Evolutionary conservation across 2,329 filamentous ascomycete genomes (phyloP), one percentile per base, ranked within the genome.

Genomic region (Xylaria polymorpha): DNA sequence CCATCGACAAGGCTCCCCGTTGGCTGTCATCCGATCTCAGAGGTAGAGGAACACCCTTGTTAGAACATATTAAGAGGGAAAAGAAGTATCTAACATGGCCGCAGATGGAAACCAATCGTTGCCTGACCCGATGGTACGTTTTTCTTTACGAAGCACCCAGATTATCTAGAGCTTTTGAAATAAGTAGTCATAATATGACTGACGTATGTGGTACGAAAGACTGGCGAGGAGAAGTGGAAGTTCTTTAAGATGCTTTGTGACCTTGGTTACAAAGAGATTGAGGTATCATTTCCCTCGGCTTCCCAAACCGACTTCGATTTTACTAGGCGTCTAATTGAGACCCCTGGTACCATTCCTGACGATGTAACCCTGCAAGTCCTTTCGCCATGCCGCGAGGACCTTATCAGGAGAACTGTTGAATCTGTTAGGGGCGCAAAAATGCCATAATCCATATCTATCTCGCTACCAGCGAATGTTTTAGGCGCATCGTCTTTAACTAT

Each of bases 241-340:
- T 98, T 94, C 86, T 98, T 98, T 86, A 91, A 94, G 82, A 97
- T 97, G 94, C 89, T 98, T 63, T 89, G 91, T 77, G 90, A 95
- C 70, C 87, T 98, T 59, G 95, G 96, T 75, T 98, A 97, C 87
- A 98, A 98, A 83, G 95, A 98, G 83, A 98, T 98, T 73, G 95
- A 98, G 80, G 92, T 98, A 22, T 96, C 94, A 4, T 98, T 97
- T 83, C 95, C 95, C 59, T 97, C 94, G 0, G 94, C 95, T 15
- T 97, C 94, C 46, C 92, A 97, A 79, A 97, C 92, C 77, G 96
- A 98, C 83, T 98, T 94, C 84, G 93, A 97, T 84, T 98, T 98
- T 79, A 97, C 94, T 48, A 88, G 94, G 74, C 90, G 91, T 77
- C 85, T 98, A 74, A 89, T 98, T 72, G 91, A 97, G 76, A 97